Evolutionary conservation across 2,329 filamentous ascomycete species (phyloP).

Genomic region (Fusarium sp.): DNA sequence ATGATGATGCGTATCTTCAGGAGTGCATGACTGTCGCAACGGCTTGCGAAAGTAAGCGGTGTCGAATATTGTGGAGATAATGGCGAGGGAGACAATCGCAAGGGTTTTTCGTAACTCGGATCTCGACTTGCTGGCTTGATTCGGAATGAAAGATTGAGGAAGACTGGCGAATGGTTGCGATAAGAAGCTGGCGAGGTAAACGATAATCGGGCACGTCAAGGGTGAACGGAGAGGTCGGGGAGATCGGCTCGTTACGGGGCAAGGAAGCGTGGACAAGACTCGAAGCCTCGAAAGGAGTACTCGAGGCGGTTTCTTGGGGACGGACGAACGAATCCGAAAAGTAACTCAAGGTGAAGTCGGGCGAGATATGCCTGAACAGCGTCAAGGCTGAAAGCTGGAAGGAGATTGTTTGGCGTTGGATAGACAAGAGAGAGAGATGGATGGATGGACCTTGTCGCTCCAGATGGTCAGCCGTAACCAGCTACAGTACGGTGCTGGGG

Average conservation of each 20-base stretch:
- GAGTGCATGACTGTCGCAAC: constrained; percentile 44
- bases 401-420: constrained; percentile 44
- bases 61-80: constrained; percentile 22
- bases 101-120: constrained; percentile 4
- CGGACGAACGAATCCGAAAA: constrained; percentile 15
- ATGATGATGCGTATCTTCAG: constrained; percentile 37
- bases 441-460: constrained; percentile 43
- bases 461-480: constrained; percentile 36
- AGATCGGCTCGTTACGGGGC: constrained; percentile 34
- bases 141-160: constrained; percentile 1
- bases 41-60: constrained; percentile 27
- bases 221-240: constrained; percentile 35
- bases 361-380: constrained; percentile 27
- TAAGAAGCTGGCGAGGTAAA: constrained; percentile 36
- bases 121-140: constrained; percentile 5
- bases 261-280: constrained; percentile 15
- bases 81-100: not conserved
- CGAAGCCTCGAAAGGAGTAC: constrained; percentile 5
- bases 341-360: constrained; percentile 23
- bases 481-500: constrained; percentile 37
- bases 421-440: constrained; percentile 40
- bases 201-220: constrained; percentile 32
- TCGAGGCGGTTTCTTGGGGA: constrained; percentile 7
- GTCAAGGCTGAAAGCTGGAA: constrained; percentile 42
- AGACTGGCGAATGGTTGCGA: constrained; percentile 29